These are phyloP conservation scores for Zoysia pacifica DNA, from an alignment of 176 grass and related monocot species.

Conservation along the genomic window DNA sequence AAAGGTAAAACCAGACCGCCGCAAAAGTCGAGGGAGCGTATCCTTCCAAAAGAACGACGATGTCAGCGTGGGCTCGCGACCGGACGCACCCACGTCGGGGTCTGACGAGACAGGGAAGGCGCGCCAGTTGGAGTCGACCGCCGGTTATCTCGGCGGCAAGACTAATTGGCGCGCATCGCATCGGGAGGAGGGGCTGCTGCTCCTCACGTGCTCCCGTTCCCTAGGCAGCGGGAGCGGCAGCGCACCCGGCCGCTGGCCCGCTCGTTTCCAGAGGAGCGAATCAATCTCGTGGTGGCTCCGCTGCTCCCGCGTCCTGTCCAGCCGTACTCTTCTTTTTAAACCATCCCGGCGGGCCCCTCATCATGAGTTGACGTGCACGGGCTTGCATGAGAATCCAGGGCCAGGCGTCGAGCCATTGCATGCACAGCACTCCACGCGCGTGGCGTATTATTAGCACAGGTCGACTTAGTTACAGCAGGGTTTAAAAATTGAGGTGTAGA, in stretches of 20 bases:
- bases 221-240: conserved; percentile 1
- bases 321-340: neutral
- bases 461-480: too few relatives aligned
- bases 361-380: too few relatives aligned
- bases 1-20: too few relatives aligned
- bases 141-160: neutral
- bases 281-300: conserved; percentile 25
- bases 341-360: too few relatives aligned
- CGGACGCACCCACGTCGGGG: neutral
- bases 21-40: too few relatives aligned
- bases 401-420: too few relatives aligned
- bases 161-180: neutral
- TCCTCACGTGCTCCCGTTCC: conserved; percentile 24
- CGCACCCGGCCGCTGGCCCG: neutral
- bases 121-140: neutral
- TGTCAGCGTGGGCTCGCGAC: too few relatives aligned
- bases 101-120: neutral
- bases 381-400: too few relatives aligned
- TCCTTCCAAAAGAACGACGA: too few relatives aligned
- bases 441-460: too few relatives aligned
- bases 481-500: too few relatives aligned
- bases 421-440: too few relatives aligned
- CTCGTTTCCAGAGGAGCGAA: conserved; percentile 28
- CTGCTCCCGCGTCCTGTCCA: neutral
- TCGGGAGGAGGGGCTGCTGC: neutral